Percentiles rank a stretch among this genome's conserved stretches.
These are phyloP conservation scores for Cucurbita argyrosperma DNA, from an alignment of 306 rosid genomes.

Conservation along the genomic window DNA sequence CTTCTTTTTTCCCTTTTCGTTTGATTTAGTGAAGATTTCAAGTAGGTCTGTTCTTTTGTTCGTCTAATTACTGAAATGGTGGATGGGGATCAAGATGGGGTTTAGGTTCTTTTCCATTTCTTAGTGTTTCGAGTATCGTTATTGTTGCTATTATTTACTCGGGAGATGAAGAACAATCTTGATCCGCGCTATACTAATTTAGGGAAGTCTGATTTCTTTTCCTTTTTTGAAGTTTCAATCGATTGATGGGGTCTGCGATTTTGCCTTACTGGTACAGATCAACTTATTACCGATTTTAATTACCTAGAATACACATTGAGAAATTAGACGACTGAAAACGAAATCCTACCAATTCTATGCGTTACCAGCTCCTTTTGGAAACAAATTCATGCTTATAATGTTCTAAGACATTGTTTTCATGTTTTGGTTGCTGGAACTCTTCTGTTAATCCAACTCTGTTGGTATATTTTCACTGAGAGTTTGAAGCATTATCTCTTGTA, in stretches of 20 bases:
- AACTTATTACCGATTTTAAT: neutral
- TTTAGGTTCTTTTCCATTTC: neutral
- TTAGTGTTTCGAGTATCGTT: too few species aligned
- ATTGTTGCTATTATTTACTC: too few species aligned
- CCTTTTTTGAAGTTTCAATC: neutral
- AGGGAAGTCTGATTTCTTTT: neutral
- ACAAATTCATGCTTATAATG: neutral
- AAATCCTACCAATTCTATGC: neutral
- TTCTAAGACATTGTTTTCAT: neutral
- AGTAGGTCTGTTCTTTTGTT: neutral
- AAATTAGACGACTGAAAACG: neutral
- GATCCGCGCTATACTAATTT: neutral
- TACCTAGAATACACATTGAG: neutral
- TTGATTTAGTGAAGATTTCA: neutral
- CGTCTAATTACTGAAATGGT: neutral
- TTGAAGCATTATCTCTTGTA: neutral
- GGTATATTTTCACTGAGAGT: neutral
- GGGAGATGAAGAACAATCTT: neutral
- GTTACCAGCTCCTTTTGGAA: neutral
- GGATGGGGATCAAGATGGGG: neutral
- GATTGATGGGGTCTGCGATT: neutral
- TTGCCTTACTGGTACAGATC: neutral
- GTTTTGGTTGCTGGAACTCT: neutral
- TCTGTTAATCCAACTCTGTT: neutral
- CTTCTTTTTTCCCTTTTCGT: too few species aligned